Percentiles rank a stretch among this genome's conserved stretches.
These are phyloP conservation scores for Capsicum chinense DNA, from an alignment of 257 asterid genomes.

Conservation along the genomic window DNA sequence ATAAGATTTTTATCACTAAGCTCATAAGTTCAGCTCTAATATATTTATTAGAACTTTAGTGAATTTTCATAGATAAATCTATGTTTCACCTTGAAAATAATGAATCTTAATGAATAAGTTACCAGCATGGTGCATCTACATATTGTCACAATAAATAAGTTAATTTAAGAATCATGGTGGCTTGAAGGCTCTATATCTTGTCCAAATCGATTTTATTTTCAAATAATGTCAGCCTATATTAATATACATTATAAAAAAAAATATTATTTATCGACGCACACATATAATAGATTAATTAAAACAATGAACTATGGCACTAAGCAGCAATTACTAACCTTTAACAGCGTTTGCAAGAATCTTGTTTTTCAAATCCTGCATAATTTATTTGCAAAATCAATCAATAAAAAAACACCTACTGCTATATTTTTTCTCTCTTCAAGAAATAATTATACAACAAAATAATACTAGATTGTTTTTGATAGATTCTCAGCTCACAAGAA, in stretches of 20 bases:
- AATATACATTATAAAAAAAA: background rate
- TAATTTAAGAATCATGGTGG: background rate
- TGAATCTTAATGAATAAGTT: background rate
- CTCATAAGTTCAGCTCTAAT: background rate
- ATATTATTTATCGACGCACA: background rate
- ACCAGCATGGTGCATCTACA: too few species aligned
- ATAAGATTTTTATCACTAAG: background rate
- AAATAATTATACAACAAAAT: background rate
- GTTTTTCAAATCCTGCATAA: slow-evolving; percentile 61
- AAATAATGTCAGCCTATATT: background rate
- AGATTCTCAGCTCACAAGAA: too few species aligned
- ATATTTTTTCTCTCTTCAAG: background rate
- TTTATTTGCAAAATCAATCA: background rate
- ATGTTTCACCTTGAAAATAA: background rate
- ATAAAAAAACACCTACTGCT: background rate
- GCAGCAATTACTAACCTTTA: slow-evolving; percentile 48
- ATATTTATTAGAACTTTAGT: background rate
- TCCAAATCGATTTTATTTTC: background rate
- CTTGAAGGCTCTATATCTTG: background rate
- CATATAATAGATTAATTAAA: background rate
- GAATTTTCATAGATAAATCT: background rate
- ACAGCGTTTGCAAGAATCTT: slow-evolving; percentile 68
- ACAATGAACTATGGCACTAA: background rate
- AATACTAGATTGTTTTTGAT: too few species aligned
- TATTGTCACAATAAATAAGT: too few species aligned